Conservation (phyloP, 139 green algal genomes). For the Picochlorum costavermella region DNA sequence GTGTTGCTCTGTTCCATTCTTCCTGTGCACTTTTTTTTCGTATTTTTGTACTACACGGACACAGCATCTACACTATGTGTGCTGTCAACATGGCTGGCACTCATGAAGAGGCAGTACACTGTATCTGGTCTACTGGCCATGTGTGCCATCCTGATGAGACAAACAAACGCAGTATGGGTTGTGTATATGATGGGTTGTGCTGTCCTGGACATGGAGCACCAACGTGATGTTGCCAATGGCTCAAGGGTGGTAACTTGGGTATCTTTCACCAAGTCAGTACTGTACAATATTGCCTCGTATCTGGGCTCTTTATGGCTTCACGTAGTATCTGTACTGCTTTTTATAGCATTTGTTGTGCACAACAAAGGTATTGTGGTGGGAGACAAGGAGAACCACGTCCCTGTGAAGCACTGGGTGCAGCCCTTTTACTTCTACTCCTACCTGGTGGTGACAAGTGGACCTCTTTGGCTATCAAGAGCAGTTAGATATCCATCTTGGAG, state of each 20-base stretch:
- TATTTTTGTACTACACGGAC: conserved; percentile 90
- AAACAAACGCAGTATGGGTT: conserved; percentile 92
- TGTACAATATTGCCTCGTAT: too few species aligned
- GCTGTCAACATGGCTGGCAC: conserved; percentile 38
- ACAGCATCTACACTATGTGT: conserved; percentile 58
- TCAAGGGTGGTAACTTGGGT: too few species aligned
- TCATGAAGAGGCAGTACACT: neutral
- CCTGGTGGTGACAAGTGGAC: conserved; percentile 28
- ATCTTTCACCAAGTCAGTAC: too few species aligned
- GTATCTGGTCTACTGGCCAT: conserved; percentile 29
- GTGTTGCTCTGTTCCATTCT: conserved; percentile 35
- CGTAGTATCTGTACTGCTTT: conserved; percentile 27
- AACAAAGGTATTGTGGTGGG: conserved; percentile 85
- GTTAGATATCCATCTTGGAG: neutral
- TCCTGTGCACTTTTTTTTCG: conserved; percentile 83
- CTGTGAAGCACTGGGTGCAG: conserved; percentile 63
- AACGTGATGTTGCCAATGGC: too few species aligned
- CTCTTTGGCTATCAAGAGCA: neutral
- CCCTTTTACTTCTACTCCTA: conserved; percentile 74
- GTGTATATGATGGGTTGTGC: conserved; percentile 41
- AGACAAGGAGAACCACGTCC: conserved; percentile 59
- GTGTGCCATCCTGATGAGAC: conserved; percentile 58
- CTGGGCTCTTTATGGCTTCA: conserved; percentile 29
- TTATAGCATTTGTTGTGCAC: conserved; percentile 62
- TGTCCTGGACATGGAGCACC: conserved; percentile 1